These are phyloP conservation scores for Cyberlindnera misumaiensis DNA, from an alignment of 805 yeast genomes.

Conservation along the genomic window DNA sequence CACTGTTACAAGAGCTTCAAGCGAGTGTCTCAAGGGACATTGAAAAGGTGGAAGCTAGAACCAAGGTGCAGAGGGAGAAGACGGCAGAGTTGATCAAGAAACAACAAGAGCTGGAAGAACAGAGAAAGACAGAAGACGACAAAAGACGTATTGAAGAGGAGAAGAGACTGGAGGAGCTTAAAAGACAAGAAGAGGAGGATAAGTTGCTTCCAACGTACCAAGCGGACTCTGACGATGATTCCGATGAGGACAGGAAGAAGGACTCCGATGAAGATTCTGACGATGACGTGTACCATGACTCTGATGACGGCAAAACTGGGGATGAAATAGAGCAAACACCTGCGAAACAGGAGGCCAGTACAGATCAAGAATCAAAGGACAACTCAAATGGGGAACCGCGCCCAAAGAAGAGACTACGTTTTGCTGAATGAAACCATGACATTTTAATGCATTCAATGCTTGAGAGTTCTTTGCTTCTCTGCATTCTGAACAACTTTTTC, in stretches of 20 bases:
- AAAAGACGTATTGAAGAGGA: background rate
- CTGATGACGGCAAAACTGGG: background rate
- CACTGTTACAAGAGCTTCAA: conserved; percentile 14
- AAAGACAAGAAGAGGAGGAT: conserved; percentile 13
- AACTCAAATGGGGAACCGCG: background rate
- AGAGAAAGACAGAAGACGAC: conserved; percentile 7
- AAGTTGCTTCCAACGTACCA: conserved; percentile 17
- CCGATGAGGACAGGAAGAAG: conserved; percentile 3
- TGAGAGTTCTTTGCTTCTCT: conserved; percentile 87
- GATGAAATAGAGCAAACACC: background rate
- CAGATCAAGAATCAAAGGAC: background rate
- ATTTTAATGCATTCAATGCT: conserved; percentile 26
- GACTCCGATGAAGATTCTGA: background rate
- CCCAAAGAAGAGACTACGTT: conserved; percentile 6
- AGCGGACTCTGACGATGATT: conserved; percentile 8
- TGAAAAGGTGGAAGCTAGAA: conserved; percentile 6
- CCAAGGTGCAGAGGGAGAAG: conserved; percentile 8
- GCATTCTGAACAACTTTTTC: conserved; percentile 89
- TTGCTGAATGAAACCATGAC: conserved; percentile 3
- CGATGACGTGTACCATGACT: background rate
- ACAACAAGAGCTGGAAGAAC: conserved; percentile 11
- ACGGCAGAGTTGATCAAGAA: conserved; percentile 11
- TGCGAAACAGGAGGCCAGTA: background rate
- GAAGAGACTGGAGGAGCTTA: conserved; percentile 8
- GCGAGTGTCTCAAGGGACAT: conserved; percentile 10